These are phyloP conservation scores for Lasiodiplodia hormozganensis DNA, from an alignment of 2,329 filamentous ascomycete species.

Conservation along the genomic window DNA sequence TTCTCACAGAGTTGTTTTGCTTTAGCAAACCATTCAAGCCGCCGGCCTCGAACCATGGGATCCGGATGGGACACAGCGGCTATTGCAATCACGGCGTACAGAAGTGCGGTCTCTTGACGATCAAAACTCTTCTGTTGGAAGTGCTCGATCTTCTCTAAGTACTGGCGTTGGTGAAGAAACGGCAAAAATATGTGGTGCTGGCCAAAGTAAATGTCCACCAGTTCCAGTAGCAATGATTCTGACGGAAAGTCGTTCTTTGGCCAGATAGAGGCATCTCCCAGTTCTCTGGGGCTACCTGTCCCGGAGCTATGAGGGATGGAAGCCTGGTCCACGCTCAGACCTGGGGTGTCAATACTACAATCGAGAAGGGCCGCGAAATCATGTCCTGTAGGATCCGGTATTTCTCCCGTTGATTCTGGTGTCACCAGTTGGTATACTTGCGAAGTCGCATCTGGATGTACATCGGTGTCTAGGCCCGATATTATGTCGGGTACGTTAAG, in stretches of 20 bases:
- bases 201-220: constrained; percentile 5
- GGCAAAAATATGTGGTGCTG: constrained; percentile 32
- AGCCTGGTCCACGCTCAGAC: background rate
- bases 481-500: background rate
- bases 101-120: constrained; percentile 32
- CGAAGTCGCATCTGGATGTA: background rate
- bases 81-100: constrained; percentile 40
- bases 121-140: constrained; percentile 34
- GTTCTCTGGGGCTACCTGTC: background rate
- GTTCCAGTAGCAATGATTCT: constrained; percentile 1
- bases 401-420: background rate
- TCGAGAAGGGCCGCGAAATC: background rate
- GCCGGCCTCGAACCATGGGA: constrained; percentile 32
- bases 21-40: constrained; percentile 40
- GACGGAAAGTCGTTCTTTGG: background rate
- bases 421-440: background rate
- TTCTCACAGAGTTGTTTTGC: constrained; percentile 41
- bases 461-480: background rate
- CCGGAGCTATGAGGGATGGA: background rate
- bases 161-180: constrained; percentile 39
- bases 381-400: background rate
- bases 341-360: background rate
- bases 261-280: background rate
- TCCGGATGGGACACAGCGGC: constrained; percentile 38
- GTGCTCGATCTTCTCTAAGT: constrained; percentile 33